These are phyloP conservation scores for Tilletia setariae DNA, from an alignment of 1,284 basidiomycete genomes.

Conservation along the genomic window DNA sequence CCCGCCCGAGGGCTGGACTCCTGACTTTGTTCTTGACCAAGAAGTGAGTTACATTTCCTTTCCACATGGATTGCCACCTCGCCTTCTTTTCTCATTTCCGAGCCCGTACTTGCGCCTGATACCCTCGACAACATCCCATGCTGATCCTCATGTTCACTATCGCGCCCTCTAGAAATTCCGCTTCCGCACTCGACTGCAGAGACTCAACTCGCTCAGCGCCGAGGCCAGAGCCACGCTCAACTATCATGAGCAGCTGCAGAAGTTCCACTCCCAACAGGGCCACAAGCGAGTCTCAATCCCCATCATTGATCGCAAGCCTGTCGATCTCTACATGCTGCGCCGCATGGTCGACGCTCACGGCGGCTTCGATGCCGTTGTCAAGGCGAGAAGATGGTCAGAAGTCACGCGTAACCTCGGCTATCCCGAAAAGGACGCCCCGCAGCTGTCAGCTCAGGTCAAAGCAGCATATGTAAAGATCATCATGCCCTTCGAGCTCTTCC, in stretches of 20 bases:
- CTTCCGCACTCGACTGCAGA: conserved; percentile 92
- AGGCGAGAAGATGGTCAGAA: conserved; percentile 78
- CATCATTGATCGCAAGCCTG: conserved; percentile 81
- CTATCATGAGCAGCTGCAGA: conserved; percentile 91
- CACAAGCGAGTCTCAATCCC: conserved; percentile 78
- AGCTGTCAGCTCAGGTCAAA: conserved; percentile 80
- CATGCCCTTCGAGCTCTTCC: conserved; percentile 88
- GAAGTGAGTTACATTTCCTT: conserved; percentile 65
- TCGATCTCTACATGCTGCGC: conserved; percentile 88
- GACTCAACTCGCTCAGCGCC: conserved; percentile 94
- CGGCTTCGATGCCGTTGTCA: conserved; percentile 75
- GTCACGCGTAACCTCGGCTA: conserved; percentile 78
- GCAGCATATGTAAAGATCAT: conserved; percentile 86
- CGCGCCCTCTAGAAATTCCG: conserved; percentile 68
- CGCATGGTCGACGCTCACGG: conserved; percentile 85
- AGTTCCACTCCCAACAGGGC: conserved; percentile 57
- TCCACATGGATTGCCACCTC: background rate
- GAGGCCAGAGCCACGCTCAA: conserved; percentile 93
- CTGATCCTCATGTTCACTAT: background rate
- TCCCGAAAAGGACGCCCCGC: conserved; percentile 61
- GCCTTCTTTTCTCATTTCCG: background rate
- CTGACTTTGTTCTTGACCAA: conserved; percentile 93
- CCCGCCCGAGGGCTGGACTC: conserved; percentile 88
- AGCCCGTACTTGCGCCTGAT: too few species aligned
- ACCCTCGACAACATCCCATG: background rate